phyloP scores from a whole-genome alignment of 108 stramenopile genomes.

The Cyclostephanos tholiformis region DNA sequence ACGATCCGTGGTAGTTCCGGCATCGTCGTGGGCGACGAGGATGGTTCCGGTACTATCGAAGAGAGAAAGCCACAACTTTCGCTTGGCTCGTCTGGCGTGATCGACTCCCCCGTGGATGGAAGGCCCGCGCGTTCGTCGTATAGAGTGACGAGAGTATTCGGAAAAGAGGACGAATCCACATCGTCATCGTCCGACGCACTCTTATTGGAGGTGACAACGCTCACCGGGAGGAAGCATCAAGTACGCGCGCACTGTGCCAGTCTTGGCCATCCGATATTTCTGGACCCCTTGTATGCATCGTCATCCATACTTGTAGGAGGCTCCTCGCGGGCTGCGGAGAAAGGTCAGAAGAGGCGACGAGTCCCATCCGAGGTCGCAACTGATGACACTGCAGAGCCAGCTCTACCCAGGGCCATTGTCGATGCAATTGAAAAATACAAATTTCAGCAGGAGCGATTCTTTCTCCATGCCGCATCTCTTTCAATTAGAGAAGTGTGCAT shows the following conservation, averaged over 20 bases:
- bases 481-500: slow-evolving; percentile 54
- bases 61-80: not conserved
- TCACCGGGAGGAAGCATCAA: slow-evolving; percentile 83
- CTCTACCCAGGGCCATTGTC: not conserved
- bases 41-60: not conserved
- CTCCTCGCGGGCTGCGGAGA: not conserved
- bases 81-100: slow-evolving; percentile 26
- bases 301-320: not conserved
- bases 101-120: slow-evolving; percentile 56
- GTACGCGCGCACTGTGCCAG: slow-evolving; percentile 73
- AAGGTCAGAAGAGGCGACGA: slow-evolving; percentile 6
- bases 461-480: slow-evolving; percentile 61
- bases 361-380: not conserved
- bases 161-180: slow-evolving; percentile 1
- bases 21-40: not conserved
- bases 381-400: not conserved
- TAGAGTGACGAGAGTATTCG: slow-evolving; percentile 22
- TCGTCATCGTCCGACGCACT: slow-evolving; percentile 23
- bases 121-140: slow-evolving; percentile 59
- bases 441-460: slow-evolving; percentile 47
- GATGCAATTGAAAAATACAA: slow-evolving; percentile 4
- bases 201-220: slow-evolving; percentile 57
- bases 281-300: slow-evolving; percentile 58
- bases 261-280: slow-evolving; percentile 55
- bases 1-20: not conserved